phyloP scores from a whole-genome alignment of 805 yeast genomes.

The Saccharomycopsis amapae region DNA sequence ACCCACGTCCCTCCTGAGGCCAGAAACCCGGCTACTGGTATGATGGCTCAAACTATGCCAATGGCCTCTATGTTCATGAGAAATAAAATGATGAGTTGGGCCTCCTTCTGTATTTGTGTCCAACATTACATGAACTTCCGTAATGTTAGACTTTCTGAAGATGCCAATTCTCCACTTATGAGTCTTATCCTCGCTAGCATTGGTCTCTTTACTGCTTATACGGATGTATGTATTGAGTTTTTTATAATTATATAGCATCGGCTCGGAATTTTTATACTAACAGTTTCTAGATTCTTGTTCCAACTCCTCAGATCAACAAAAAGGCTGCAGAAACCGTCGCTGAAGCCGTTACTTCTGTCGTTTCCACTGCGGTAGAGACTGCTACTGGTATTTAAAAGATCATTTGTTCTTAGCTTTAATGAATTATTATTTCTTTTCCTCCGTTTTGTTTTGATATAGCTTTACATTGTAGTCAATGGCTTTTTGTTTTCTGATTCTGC shows the following conservation, averaged over 20 bases:
- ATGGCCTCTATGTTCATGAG: constrained; percentile 22
- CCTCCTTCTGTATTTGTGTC: constrained; percentile 16
- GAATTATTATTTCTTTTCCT: not conserved
- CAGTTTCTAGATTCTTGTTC: not conserved
- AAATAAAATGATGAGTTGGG: constrained; percentile 21
- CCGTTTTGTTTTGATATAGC: not conserved
- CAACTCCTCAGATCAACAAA: not conserved
- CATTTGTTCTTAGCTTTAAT: not conserved
- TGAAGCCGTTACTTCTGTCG: constrained; percentile 3
- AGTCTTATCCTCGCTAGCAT: constrained; percentile 12
- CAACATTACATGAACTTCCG: constrained; percentile 21
- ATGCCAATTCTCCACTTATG: constrained; percentile 19
- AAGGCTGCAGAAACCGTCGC: constrained; percentile 3
- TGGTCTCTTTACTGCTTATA: constrained; percentile 16
- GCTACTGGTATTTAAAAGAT: not conserved
- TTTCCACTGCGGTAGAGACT: not conserved
- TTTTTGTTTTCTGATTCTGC: too few species aligned
- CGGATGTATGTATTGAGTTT: constrained; percentile 14
- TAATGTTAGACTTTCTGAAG: constrained; percentile 16
- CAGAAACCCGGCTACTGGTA: constrained; percentile 18
- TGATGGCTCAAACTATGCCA: constrained; percentile 21
- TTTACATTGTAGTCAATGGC: not conserved
- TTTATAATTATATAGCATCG: not conserved
- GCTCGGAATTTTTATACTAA: not conserved
- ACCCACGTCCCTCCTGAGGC: constrained; percentile 13